Conservation (phyloP, 176 grass and related monocot genomes). For the Oryza punctata region DNA sequence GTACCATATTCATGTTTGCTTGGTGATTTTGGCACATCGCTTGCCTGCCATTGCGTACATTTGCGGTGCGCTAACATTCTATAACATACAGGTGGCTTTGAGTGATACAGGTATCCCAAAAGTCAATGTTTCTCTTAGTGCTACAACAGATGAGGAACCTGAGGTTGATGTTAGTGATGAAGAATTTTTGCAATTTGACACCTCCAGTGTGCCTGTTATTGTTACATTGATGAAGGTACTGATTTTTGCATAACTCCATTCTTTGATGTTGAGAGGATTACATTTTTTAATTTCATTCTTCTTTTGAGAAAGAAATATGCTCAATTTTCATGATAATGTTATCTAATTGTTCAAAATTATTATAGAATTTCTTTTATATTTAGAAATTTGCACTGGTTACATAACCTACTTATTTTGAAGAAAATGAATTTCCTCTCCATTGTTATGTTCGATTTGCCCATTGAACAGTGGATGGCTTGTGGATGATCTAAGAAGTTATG, state of each 20-base stretch:
- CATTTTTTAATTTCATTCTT: not conserved
- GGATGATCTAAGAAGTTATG: too few species aligned
- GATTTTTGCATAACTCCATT: not conserved
- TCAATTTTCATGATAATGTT: not conserved
- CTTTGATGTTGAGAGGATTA: not conserved
- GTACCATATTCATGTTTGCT: constrained; percentile 12
- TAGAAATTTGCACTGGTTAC: not conserved
- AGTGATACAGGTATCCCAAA: constrained; percentile 94
- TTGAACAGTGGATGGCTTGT: too few species aligned
- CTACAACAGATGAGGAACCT: constrained; percentile 69
- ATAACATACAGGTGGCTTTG: constrained; percentile 69
- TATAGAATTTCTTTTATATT: too few species aligned
- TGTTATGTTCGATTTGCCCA: too few species aligned
- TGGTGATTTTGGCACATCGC: constrained; percentile 1
- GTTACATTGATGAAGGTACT: constrained; percentile 88
- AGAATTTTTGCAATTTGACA: constrained; percentile 96
- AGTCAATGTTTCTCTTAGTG: constrained; percentile 67
- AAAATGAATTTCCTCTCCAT: not conserved
- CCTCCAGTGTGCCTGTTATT: constrained; percentile 81
- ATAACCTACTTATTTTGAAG: not conserved
- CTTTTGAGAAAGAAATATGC: not conserved
- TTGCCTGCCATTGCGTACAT: not conserved
- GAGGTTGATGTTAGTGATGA: constrained; percentile 85
- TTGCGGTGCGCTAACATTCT: constrained; percentile 5
- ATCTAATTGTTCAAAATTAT: not conserved